These are phyloP conservation scores for Davidsoniella virescens DNA, from an alignment of 2,329 filamentous ascomycete species.

Conservation along the genomic window DNA sequence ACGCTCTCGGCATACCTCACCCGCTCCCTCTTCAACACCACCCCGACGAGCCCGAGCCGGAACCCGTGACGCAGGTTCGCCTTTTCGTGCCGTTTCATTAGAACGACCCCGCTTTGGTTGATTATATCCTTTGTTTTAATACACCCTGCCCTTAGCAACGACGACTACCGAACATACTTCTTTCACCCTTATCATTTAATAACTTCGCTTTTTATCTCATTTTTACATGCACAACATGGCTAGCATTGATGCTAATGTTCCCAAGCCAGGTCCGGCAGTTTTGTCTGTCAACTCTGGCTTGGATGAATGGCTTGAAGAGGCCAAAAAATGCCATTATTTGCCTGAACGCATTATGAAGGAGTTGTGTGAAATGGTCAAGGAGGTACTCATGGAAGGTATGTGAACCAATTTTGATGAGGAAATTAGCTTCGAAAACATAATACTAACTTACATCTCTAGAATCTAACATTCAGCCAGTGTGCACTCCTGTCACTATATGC, in stretches of 20 bases:
- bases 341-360: slow-evolving; percentile 97
- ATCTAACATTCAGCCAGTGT: slow-evolving; percentile 97
- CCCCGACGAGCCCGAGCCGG: slow-evolving; percentile 12
- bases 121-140: slow-evolving; percentile 2
- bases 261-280: slow-evolving; percentile 80
- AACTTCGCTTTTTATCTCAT: neutral
- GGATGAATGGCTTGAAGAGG: slow-evolving; percentile 92
- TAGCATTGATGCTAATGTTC: slow-evolving; percentile 32
- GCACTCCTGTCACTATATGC: slow-evolving; percentile 89
- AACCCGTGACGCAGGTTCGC: slow-evolving; percentile 13
- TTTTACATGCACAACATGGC: neutral
- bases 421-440: neutral
- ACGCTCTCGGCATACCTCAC: slow-evolving; percentile 12
- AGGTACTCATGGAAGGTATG: slow-evolving; percentile 92
- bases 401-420: neutral
- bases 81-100: slow-evolving; percentile 9
- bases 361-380: slow-evolving; percentile 96
- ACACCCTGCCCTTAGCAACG: neutral
- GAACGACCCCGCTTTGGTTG: slow-evolving; percentile 13
- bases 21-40: slow-evolving; percentile 10
- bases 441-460: slow-evolving; percentile 34
- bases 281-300: slow-evolving; percentile 69
- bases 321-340: slow-evolving; percentile 92
- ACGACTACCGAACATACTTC: neutral
- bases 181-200: slow-evolving; percentile 1